Conservation (phyloP, 345 rosid genomes). For the Syzygium oleosum region DNA sequence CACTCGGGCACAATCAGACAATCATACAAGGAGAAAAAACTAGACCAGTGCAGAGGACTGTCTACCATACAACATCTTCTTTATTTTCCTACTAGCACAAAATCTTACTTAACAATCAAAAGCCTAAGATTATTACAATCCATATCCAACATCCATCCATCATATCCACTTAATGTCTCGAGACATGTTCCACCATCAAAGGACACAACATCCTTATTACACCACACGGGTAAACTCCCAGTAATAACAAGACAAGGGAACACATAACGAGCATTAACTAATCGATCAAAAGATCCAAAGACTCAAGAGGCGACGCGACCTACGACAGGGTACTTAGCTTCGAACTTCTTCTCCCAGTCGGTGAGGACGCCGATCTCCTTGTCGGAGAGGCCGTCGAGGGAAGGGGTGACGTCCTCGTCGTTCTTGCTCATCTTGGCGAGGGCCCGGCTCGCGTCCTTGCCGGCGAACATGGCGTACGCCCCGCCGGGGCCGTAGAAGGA, state of each 20-base stretch:
- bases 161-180: neutral
- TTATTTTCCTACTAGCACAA: neutral
- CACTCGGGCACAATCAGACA: neutral
- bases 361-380: slow-evolving; percentile 68
- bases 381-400: slow-evolving; percentile 61
- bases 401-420: slow-evolving; percentile 58
- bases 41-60: neutral
- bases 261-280: neutral
- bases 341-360: slow-evolving; percentile 88
- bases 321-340: slow-evolving; percentile 77
- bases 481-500: slow-evolving; percentile 82
- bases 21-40: neutral
- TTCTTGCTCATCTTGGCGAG: slow-evolving; percentile 94
- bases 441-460: slow-evolving; percentile 84
- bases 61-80: neutral
- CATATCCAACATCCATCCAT: neutral
- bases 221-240: neutral
- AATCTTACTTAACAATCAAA: neutral
- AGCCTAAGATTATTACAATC: neutral
- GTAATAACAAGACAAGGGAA: neutral
- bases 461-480: slow-evolving; percentile 62
- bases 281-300: neutral
- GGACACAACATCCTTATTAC: neutral
- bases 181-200: neutral
- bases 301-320: slow-evolving; percentile 49